Evolutionary conservation across 108 stramenopile genomes (phyloP).

Genomic region (Seminavis robusta): DNA sequence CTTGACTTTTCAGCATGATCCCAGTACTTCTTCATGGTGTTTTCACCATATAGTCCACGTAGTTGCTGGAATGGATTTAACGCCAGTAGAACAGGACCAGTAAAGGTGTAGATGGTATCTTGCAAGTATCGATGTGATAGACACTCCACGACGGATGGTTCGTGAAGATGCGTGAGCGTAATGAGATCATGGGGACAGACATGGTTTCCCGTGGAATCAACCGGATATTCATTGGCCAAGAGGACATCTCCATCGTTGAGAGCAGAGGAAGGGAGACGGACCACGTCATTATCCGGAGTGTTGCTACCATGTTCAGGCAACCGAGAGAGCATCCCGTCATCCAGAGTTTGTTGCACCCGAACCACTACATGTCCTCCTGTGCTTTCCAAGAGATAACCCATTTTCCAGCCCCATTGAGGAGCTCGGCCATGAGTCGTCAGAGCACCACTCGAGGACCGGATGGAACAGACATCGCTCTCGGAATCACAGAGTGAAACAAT

Average conservation of each 20-base stretch:
- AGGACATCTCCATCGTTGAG: conserved; percentile 34
- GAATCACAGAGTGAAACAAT: too few species aligned
- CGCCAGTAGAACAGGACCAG: conserved; percentile 87
- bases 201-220: conserved; percentile 1
- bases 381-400: conserved; percentile 19
- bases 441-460: too few species aligned
- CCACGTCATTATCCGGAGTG: conserved; percentile 2
- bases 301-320: neutral
- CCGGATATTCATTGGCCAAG: conserved; percentile 35
- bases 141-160: conserved; percentile 82
- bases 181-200: conserved; percentile 60
- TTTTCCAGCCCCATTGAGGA: conserved; percentile 39
- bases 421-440: too few species aligned
- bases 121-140: conserved; percentile 51
- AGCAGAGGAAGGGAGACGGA: conserved; percentile 21
- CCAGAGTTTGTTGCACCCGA: too few species aligned
- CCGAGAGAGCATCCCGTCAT: neutral
- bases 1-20: conserved; percentile 3
- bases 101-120: conserved; percentile 84
- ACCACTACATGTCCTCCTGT: conserved; percentile 14
- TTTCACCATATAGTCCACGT: conserved; percentile 55
- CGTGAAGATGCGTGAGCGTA: conserved; percentile 77
- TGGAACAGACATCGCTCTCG: too few species aligned
- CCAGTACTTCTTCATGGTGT: conserved; percentile 62
- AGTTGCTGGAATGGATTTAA: conserved; percentile 85